These are phyloP conservation scores for Globisporangium alternatum DNA, from an alignment of 352 stramenopile genomes.

Conservation along the genomic window DNA sequence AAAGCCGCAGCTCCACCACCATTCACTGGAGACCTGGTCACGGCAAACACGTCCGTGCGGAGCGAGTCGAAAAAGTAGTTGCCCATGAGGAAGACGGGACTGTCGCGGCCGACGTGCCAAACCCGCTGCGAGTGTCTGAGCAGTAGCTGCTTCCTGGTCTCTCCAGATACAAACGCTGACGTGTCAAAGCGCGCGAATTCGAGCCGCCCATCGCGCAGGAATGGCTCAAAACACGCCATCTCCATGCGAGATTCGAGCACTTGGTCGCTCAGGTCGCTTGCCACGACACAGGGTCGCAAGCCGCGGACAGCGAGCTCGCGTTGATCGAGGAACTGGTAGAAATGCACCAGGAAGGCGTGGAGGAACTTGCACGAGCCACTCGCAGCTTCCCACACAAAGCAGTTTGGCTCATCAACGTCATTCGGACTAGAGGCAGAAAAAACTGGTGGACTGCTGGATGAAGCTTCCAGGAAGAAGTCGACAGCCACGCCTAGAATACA, in stretches of 20 bases:
- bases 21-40: constrained; percentile 19
- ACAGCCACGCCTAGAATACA: constrained; percentile 25
- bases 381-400: constrained; percentile 80
- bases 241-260: constrained; percentile 57
- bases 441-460: not conserved
- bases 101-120: constrained; percentile 46
- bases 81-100: constrained; percentile 68
- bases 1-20: not conserved
- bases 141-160: constrained; percentile 25
- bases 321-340: constrained; percentile 39
- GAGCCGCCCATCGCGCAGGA: constrained; percentile 34
- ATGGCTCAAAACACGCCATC: constrained; percentile 61
- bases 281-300: constrained; percentile 56
- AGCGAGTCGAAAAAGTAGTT: constrained; percentile 87
- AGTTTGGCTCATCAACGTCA: constrained; percentile 35
- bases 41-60: constrained; percentile 60
- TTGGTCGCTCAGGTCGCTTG: constrained; percentile 69
- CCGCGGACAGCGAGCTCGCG: constrained; percentile 25
- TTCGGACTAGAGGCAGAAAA: not conserved
- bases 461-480: constrained; percentile 40
- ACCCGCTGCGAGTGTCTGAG: constrained; percentile 24
- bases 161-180: constrained; percentile 32
- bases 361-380: constrained; percentile 85
- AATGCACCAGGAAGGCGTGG: constrained; percentile 66
- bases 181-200: constrained; percentile 79